These are phyloP conservation scores for Aspergillus indologenus DNA, from an alignment of 495 filamentous ascomycete species.

Conservation along the genomic window DNA sequence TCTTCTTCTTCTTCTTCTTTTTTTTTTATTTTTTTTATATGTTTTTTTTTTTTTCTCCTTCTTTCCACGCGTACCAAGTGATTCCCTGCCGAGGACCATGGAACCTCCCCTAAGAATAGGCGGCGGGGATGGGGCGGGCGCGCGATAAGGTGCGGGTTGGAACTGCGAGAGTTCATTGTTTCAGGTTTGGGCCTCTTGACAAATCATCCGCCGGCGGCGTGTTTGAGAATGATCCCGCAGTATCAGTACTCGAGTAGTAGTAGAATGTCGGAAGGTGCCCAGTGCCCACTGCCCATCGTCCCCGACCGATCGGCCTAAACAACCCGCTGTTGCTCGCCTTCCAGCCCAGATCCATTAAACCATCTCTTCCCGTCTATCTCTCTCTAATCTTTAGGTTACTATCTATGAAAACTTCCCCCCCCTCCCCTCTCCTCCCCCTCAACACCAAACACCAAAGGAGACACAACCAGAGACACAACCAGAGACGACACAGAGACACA, in stretches of 20 bases:
- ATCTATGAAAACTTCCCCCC: too few species aligned
- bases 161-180: conserved; percentile 8
- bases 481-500: not conserved
- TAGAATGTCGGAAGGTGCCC: conserved; percentile 11
- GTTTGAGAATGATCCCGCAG: conserved; percentile 13
- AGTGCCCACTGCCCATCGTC: conserved; percentile 10
- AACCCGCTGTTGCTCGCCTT: not conserved
- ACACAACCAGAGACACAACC: too few species aligned
- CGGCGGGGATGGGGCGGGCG: not conserved
- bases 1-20: too few species aligned
- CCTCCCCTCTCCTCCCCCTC: too few species aligned
- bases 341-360: not conserved
- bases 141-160: not conserved
- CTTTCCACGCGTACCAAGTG: not conserved
- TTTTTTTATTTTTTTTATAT: too few species aligned
- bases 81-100: not conserved
- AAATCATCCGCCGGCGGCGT: conserved; percentile 13
- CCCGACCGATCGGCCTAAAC: conserved; percentile 11
- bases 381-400: too few species aligned
- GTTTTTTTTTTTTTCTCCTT: not conserved
- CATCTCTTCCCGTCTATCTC: not conserved
- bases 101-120: not conserved
- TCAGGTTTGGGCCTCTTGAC: conserved; percentile 12
- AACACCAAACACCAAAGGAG: too few species aligned
- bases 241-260: too few species aligned